Evolutionary conservation across 345 rosid species (phyloP).

Genomic region (Pugionium cornutum): DNA sequence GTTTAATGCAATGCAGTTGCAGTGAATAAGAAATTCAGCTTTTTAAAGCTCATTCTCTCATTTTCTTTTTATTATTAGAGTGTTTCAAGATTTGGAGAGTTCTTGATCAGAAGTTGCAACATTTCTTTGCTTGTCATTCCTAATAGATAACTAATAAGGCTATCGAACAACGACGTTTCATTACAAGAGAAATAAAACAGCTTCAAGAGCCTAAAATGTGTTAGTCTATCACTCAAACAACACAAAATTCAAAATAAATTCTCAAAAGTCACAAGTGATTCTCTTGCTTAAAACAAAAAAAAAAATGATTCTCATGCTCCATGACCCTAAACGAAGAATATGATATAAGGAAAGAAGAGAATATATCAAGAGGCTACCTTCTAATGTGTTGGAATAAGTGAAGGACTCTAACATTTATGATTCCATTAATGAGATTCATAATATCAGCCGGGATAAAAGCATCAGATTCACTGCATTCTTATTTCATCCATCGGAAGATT

Average conservation of each 20-base stretch:
- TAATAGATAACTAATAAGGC: neutral
- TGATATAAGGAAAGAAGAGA: neutral
- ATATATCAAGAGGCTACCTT: neutral
- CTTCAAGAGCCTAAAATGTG: neutral
- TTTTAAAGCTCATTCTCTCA: too few species aligned
- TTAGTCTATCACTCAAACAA: too few species aligned
- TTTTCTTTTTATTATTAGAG: neutral
- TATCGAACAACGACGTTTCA: neutral
- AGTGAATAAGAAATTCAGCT: too few species aligned
- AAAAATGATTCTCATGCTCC: too few species aligned
- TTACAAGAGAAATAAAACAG: neutral
- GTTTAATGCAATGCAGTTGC: too few species aligned
- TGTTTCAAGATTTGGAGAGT: slow-evolving; percentile 21
- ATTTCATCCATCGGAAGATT: neutral
- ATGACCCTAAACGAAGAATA: too few species aligned
- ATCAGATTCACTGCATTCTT: neutral
- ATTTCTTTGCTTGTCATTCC: neutral
- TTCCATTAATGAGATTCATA: neutral
- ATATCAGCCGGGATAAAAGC: neutral
- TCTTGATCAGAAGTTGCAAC: slow-evolving; percentile 14
- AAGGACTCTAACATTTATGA: slow-evolving; percentile 8
- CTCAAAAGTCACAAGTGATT: too few species aligned
- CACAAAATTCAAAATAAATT: too few species aligned
- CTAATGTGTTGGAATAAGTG: neutral
- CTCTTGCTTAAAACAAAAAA: too few species aligned